Conservation (phyloP, 1,139 yeast genomes). For the Pichia sp. region DNA sequence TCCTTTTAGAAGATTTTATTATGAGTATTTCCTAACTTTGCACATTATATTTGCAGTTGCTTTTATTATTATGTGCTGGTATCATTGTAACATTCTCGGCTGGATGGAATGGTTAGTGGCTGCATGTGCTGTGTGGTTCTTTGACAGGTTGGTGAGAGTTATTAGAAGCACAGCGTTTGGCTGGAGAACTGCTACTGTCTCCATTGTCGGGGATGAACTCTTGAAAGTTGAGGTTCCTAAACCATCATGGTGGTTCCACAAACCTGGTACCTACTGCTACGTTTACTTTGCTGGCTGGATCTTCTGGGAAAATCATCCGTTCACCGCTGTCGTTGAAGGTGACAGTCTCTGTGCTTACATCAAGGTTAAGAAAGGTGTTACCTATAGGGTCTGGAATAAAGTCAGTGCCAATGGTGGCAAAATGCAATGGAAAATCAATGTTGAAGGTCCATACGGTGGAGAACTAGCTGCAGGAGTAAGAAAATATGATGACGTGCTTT, state of each 20-base stretch:
- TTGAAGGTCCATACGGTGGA: slow-evolving; percentile 63
- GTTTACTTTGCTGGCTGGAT: slow-evolving; percentile 30
- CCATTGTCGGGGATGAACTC: slow-evolving; percentile 29
- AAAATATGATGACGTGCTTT: slow-evolving; percentile 45
- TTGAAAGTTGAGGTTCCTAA: slow-evolving; percentile 36
- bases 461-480: slow-evolving; percentile 20
- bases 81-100: slow-evolving; percentile 33
- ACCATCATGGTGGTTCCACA: slow-evolving; percentile 33
- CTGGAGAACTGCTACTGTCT: slow-evolving; percentile 24
- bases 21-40: slow-evolving; percentile 34
- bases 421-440: slow-evolving; percentile 29
- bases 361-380: slow-evolving; percentile 31
- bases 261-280: slow-evolving; percentile 41
- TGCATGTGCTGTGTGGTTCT: slow-evolving; percentile 32
- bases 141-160: slow-evolving; percentile 34
- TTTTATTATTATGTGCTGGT: slow-evolving; percentile 35
- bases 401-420: slow-evolving; percentile 15
- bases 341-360: slow-evolving; percentile 26
- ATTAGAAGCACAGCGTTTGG: slow-evolving; percentile 33
- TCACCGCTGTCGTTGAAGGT: slow-evolving; percentile 26
- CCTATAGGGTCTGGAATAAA: slow-evolving; percentile 20
- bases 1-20: slow-evolving; percentile 39
- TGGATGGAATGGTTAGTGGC: slow-evolving; percentile 41
- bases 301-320: slow-evolving; percentile 30
- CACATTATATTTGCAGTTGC: slow-evolving; percentile 33